Conservation (phyloP, 169 alveolate genomes). For the Cryptosporidium xiaoi region DNA sequence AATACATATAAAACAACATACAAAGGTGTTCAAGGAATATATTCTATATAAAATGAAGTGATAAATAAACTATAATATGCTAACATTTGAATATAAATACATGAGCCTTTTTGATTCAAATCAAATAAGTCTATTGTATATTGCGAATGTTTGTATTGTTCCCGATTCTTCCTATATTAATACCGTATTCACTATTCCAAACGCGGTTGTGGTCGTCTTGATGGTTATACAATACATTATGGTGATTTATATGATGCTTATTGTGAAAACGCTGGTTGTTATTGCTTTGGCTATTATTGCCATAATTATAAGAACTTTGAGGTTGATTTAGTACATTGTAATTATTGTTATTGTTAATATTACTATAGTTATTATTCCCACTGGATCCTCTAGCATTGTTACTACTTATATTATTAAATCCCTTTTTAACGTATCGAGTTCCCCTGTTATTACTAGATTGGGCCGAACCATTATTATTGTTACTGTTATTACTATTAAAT, state of each 20-base stretch:
- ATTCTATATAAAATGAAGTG: background rate
- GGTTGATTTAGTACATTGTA: background rate
- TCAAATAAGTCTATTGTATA: no score
- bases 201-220: no score
- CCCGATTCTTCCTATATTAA: no score
- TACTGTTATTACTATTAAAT: background rate
- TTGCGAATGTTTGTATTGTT: no score
- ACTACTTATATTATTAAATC: background rate
- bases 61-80: background rate
- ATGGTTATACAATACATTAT: no score
- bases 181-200: no score
- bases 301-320: background rate
- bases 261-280: background rate
- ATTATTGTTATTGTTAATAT: no score
- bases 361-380: no score
- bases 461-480: background rate
- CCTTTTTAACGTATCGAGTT: conserved; percentile 3
- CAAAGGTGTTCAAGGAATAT: background rate
- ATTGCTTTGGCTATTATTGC: conserved; percentile 9
- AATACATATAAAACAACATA: background rate
- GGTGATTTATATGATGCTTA: background rate
- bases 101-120: no score
- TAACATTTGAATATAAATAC: no score
- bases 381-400: no score
- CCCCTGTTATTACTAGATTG: background rate